Conservation (phyloP, 495 filamentous ascomycete genomes). For the Daldinia caldariorum region DNA sequence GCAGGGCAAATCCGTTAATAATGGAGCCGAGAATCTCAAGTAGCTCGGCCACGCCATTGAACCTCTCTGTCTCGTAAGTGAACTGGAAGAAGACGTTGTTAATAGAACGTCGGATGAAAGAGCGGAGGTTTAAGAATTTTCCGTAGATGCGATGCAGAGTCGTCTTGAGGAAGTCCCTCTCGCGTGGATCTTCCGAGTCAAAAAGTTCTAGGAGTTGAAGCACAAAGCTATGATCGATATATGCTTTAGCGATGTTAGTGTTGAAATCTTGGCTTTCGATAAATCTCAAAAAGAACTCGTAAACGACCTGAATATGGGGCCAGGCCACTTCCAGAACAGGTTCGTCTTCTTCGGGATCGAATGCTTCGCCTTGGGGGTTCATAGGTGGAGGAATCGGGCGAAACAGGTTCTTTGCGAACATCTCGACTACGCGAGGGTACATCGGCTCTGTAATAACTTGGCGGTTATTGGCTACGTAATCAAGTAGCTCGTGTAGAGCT, state of each 20-base stretch:
- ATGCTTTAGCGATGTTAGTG: slow-evolving; percentile 98
- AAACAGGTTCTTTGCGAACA: slow-evolving; percentile 99
- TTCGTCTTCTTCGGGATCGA: slow-evolving; percentile 98
- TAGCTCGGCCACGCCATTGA: slow-evolving; percentile 97
- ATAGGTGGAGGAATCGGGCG: slow-evolving; percentile 95
- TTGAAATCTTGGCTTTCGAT: slow-evolving; percentile 99
- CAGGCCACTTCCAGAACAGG: slow-evolving; percentile 98
- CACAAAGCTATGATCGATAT: slow-evolving; percentile 98
- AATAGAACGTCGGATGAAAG: slow-evolving; percentile 97
- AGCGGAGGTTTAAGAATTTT: slow-evolving; percentile 97
- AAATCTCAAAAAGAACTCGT: slow-evolving; percentile 98
- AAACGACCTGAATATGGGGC: slow-evolving; percentile 99
- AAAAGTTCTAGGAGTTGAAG: slow-evolving; percentile 97
- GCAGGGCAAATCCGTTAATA: slow-evolving; percentile 98
- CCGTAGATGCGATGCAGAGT: slow-evolving; percentile 98
- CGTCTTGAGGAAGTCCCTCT: slow-evolving; percentile 98
- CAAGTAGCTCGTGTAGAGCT: slow-evolving; percentile 93
- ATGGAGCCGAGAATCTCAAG: slow-evolving; percentile 98
- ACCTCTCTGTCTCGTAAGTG: slow-evolving; percentile 96
- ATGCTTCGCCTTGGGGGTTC: slow-evolving; percentile 97
- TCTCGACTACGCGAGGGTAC: slow-evolving; percentile 98
- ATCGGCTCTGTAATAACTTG: slow-evolving; percentile 99
- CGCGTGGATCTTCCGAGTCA: slow-evolving; percentile 96
- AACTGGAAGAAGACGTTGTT: slow-evolving; percentile 99
- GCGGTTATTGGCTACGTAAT: slow-evolving; percentile 98